phyloP scores from a whole-genome alignment of 805 yeast species.

The Candida broadrunensis region DNA sequence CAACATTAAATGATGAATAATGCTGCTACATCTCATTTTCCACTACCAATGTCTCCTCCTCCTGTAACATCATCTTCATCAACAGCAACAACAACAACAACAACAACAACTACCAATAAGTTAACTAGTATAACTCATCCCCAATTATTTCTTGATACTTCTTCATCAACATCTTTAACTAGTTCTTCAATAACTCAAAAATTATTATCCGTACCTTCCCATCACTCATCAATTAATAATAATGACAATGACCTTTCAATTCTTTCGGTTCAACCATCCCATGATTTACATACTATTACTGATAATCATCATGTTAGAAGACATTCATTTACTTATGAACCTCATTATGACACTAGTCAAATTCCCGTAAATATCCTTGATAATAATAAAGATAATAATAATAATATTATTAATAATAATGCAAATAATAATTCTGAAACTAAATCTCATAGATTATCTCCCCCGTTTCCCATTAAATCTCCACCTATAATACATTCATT shows the following conservation, averaged over 20 bases:
- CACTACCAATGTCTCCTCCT: neutral
- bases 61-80: neutral
- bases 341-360: neutral
- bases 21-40: neutral
- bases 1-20: neutral
- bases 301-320: slow-evolving; percentile 5
- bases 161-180: neutral
- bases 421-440: neutral
- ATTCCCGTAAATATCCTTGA: no score
- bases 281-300: neutral
- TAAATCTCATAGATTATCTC: neutral
- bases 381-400: no score
- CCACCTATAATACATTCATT: neutral
- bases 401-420: neutral
- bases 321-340: slow-evolving; percentile 5
- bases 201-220: neutral
- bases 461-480: neutral
- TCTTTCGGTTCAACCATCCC: neutral
- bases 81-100: no score
- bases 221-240: neutral
- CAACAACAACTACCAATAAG: neutral
- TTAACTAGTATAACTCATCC: neutral
- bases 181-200: neutral
- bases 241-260: neutral
- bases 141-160: neutral